A percentile compares a stretch with the other conserved stretches of the same genome.
Conservation (phyloP, 805 yeast genomes). For the Teunomyces stri region DNA sequence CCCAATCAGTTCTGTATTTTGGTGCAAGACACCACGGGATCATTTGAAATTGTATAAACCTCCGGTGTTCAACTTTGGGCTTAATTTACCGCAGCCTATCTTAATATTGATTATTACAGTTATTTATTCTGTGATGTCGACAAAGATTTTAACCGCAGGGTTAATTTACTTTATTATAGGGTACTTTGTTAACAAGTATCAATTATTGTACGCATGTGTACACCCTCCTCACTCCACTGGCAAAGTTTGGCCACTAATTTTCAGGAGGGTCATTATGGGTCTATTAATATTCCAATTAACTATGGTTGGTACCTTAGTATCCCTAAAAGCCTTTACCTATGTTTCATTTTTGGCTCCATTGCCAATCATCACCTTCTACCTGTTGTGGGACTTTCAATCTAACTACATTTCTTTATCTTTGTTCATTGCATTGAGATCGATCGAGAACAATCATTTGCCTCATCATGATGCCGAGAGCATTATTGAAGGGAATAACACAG, state of each 20-base stretch:
- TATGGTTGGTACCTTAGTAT: slow-evolving; percentile 86
- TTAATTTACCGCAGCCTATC: slow-evolving; percentile 88
- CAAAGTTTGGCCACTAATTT: slow-evolving; percentile 89
- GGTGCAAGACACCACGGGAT: slow-evolving; percentile 84
- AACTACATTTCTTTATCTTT: slow-evolving; percentile 76
- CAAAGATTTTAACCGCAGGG: slow-evolving; percentile 83
- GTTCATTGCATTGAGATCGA: slow-evolving; percentile 85
- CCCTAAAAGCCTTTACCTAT: slow-evolving; percentile 73
- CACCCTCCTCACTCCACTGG: slow-evolving; percentile 98
- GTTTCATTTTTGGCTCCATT: slow-evolving; percentile 74
- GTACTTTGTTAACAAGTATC: slow-evolving; percentile 87
- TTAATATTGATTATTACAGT: slow-evolving; percentile 80
- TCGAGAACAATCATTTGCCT: slow-evolving; percentile 45
- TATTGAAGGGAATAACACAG: background rate
- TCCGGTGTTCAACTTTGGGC: slow-evolving; percentile 87
- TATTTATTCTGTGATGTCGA: slow-evolving; percentile 85
- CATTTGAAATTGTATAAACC: slow-evolving; percentile 75
- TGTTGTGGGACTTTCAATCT: slow-evolving; percentile 77
- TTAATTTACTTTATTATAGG: slow-evolving; percentile 81
- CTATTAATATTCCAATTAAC: slow-evolving; percentile 82
- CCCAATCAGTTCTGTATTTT: slow-evolving; percentile 51
- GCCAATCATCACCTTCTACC: slow-evolving; percentile 63
- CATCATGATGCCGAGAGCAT: slow-evolving; percentile 19
- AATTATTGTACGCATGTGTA: slow-evolving; percentile 81
- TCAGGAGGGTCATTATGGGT: slow-evolving; percentile 79